Evolutionary conservation across 2,329 filamentous ascomycete genomes (phyloP).

Genomic region (Diplodia intermedia): DNA sequence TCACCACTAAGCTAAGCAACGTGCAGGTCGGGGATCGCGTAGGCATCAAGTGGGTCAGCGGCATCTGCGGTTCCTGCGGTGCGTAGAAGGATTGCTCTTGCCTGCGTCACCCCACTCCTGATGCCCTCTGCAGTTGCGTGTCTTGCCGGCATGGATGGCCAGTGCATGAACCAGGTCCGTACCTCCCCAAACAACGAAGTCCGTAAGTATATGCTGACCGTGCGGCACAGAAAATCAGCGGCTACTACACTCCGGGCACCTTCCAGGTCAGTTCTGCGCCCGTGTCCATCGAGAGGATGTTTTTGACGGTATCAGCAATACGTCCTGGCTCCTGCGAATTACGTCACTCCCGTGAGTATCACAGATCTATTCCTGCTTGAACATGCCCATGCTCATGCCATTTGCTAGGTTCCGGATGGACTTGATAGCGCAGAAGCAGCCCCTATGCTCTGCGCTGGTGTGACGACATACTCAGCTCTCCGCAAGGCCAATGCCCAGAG

Average conservation of each 20-base stretch:
- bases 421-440: constrained; percentile 67
- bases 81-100: constrained; percentile 33
- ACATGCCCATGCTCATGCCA: neutral
- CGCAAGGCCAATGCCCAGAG: constrained; percentile 65
- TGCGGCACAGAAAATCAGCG: constrained; percentile 57
- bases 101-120: neutral
- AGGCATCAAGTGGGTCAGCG: constrained; percentile 72
- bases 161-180: constrained; percentile 57
- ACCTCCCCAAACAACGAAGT: neutral
- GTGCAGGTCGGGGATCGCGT: constrained; percentile 67
- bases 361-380: neutral
- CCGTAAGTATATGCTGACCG: neutral
- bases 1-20: neutral
- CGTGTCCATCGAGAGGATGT: too few relatives aligned
- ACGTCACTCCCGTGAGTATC: constrained; percentile 69
- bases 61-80: constrained; percentile 57
- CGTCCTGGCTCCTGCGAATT: constrained; percentile 67
- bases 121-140: constrained; percentile 51
- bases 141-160: constrained; percentile 61
- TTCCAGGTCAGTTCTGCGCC: constrained; percentile 55
- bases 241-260: constrained; percentile 74
- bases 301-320: constrained; percentile 62
- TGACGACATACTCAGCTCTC: constrained; percentile 71
- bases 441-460: constrained; percentile 71
- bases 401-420: constrained; percentile 59